Evolutionary conservation across 495 filamentous ascomycete genomes (phyloP).

Genomic region (Parmelia sp.): DNA sequence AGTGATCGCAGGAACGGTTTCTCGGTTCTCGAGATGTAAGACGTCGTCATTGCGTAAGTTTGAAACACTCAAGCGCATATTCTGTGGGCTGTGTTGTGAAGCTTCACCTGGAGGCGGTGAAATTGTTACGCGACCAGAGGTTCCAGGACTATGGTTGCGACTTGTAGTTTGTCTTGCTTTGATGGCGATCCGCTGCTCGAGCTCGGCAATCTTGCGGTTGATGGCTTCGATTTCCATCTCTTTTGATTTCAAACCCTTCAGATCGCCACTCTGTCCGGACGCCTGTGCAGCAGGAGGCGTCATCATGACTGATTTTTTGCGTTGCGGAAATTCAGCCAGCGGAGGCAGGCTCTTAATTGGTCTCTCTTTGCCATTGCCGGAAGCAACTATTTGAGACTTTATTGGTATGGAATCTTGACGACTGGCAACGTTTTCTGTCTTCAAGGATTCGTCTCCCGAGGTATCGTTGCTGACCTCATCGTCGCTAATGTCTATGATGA

Average conservation of each 20-base stretch:
- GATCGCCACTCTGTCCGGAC: conserved; percentile 32
- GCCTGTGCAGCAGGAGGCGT: conserved; percentile 35
- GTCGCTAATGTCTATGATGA: conserved; percentile 73
- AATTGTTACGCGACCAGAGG: conserved; percentile 27
- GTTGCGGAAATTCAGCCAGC: conserved; percentile 32
- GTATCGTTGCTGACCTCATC: conserved; percentile 47
- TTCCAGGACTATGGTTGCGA: conserved; percentile 34
- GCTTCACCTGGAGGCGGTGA: conserved; percentile 3
- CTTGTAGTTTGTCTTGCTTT: conserved; percentile 47
- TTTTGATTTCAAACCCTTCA: conserved; percentile 56
- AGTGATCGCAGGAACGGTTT: neutral
- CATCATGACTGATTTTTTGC: conserved; percentile 34
- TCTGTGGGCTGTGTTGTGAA: neutral
- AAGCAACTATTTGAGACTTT: neutral
- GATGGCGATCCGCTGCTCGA: conserved; percentile 53
- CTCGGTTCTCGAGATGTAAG: neutral
- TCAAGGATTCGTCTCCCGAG: conserved; percentile 33
- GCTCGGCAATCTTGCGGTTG: conserved; percentile 68
- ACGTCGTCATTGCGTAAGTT: neutral
- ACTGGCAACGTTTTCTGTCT: conserved; percentile 37
- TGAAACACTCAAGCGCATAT: neutral
- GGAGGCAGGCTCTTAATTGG: conserved; percentile 42
- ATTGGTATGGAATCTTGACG: conserved; percentile 35
- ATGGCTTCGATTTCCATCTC: conserved; percentile 67
- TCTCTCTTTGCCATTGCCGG: conserved; percentile 11